A percentile compares a stretch with the other conserved stretches of the same genome.
Evolutionary conservation across 352 stramenopile genomes (phyloP).

Genomic region (Globisporangium perplexum): DNA sequence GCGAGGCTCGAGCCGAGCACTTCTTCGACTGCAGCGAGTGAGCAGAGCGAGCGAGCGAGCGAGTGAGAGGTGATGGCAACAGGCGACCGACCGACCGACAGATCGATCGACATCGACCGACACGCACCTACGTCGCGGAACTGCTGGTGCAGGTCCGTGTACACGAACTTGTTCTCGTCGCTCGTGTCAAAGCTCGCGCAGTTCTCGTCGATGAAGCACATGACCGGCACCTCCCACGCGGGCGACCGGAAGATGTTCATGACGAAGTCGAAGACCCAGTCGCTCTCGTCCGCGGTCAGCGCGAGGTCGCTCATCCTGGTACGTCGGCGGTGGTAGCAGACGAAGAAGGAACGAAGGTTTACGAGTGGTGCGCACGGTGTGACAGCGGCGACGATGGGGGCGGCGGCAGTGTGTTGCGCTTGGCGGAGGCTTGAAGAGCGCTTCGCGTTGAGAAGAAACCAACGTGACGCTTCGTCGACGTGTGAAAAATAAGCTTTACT

Average conservation of each 20-base stretch:
- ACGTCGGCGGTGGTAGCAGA: no score
- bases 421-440: no score
- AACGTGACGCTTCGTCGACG: no score
- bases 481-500: no score
- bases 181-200: slow-evolving; percentile 85
- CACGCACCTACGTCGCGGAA: slow-evolving; percentile 61
- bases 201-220: slow-evolving; percentile 89
- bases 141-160: slow-evolving; percentile 79
- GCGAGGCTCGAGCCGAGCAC: slow-evolving; percentile 76
- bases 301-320: slow-evolving; percentile 18
- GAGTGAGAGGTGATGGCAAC: no score
- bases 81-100: not conserved
- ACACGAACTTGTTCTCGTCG: slow-evolving; percentile 89
- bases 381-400: no score
- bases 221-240: slow-evolving; percentile 81
- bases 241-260: slow-evolving; percentile 86
- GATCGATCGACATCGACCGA: not conserved
- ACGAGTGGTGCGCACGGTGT: not conserved
- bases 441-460: no score
- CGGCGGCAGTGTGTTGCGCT: no score
- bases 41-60: not conserved
- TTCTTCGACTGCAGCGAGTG: slow-evolving; percentile 39
- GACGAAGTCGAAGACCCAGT: slow-evolving; percentile 88
- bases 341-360: not conserved
- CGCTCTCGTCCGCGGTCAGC: slow-evolving; percentile 59